Base-by-base conservation (phyloP, 2,329 filamentous ascomycete genomes). In the Fonsecaea nubica region DNA sequence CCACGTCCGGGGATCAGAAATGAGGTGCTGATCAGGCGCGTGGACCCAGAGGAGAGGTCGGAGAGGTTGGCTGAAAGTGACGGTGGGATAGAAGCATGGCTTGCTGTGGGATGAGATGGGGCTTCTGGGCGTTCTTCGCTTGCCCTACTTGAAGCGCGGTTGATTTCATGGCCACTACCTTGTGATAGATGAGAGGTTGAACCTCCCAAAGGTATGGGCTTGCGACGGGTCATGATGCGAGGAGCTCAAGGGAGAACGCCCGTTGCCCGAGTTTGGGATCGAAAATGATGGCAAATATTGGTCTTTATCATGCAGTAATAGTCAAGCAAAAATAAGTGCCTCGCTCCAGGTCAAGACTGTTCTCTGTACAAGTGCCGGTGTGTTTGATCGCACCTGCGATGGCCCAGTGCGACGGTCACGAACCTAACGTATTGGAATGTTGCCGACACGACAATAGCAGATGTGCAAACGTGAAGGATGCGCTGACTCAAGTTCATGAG, bases 1-100 rank as follows among this genome's bases (percentile, higher is more conserved):
- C 81, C 82, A 18, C 77, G 77, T n/a, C 82, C 82, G 1, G 83
- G 83, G 42, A 85, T 84, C 6, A 85, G 75, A 18, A 84, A 69
- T 25, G 77, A 74, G 6, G 78, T 74, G 55, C 67, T 53, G 55
- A 73, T 71, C 21, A 66, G 52, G 10, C 63, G 67, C 13, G 64
- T 59, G 10, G 53, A 50, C 9, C 18, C 40, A n/a, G 54, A 18
- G 18, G 9, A 21, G n/a, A 48, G 13, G 32, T 45, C 62, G 25
- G 25, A 25, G 36, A 21, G 32, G 52, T 10, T 15, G 18, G 9
- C 45, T 25, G 54, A 33, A 21, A 45, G 35, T n/a, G 58, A 32
- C 33, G 48, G 18, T 21, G 58, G 35, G n/a, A 61, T 52, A 2
- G 58, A 61, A 15, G 48, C n/a, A 9, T 13, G 45, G 18, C 21